These are phyloP conservation scores for Millerozyma miso DNA, from an alignment of 805 yeast genomes.

Conservation along the genomic window DNA sequence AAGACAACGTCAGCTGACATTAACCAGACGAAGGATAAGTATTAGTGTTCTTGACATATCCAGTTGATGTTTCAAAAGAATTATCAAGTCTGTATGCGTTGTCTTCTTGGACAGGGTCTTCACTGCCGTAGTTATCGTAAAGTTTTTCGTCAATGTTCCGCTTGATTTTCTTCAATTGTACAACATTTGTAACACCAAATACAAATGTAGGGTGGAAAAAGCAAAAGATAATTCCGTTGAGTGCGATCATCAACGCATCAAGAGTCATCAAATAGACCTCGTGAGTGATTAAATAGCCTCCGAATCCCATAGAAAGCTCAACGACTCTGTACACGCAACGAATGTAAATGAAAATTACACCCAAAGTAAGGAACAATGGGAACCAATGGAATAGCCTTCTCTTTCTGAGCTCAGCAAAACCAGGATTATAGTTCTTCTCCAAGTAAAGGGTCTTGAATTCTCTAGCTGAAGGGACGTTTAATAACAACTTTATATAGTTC, in stretches of 20 bases:
- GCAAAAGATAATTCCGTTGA: slow-evolving; percentile 31
- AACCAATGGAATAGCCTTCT: slow-evolving; percentile 25
- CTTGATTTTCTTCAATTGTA: slow-evolving; percentile 25
- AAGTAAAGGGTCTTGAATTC: slow-evolving; percentile 18
- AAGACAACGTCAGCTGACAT: no score
- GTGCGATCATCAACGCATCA: slow-evolving; percentile 36
- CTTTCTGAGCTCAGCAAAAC: slow-evolving; percentile 19
- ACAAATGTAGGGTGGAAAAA: slow-evolving; percentile 39
- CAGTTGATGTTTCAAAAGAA: background rate
- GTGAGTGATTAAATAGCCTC: slow-evolving; percentile 31
- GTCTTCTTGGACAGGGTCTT: background rate
- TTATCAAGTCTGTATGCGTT: background rate
- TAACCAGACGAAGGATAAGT: background rate
- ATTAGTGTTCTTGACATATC: background rate
- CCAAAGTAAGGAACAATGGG: slow-evolving; percentile 31
- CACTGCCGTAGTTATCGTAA: slow-evolving; percentile 3
- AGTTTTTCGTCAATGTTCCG: slow-evolving; percentile 17
- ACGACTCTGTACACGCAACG: slow-evolving; percentile 38
- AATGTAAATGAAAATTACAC: slow-evolving; percentile 31
- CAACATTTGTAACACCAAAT: slow-evolving; percentile 25
- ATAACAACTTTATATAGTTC: slow-evolving; percentile 26
- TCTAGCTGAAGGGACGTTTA: slow-evolving; percentile 20
- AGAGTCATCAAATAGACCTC: slow-evolving; percentile 36
- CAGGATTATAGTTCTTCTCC: slow-evolving; percentile 27
- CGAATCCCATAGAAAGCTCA: slow-evolving; percentile 36